phyloP scores from a whole-genome alignment of 305 asterid species.

The Plantago lanceolata region DNA sequence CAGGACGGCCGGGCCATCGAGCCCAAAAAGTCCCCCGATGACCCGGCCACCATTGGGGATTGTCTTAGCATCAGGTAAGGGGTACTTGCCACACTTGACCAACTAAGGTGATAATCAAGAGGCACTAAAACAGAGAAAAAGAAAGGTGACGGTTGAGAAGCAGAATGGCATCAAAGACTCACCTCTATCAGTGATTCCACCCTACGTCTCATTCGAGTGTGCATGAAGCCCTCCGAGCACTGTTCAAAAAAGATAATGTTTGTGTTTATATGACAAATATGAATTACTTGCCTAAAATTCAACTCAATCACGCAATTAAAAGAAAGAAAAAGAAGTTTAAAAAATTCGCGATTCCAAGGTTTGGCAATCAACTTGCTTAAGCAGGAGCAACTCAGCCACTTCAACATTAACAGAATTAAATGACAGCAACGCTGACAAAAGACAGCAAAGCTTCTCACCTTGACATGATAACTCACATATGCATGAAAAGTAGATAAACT shows the following conservation, averaged over 20 bases:
- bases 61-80: background rate
- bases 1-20: no score
- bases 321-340: background rate
- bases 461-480: constrained; percentile 90
- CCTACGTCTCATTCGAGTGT: constrained; percentile 95
- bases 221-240: constrained; percentile 98
- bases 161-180: constrained; percentile 18
- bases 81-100: background rate
- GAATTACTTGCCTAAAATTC: constrained; percentile 8
- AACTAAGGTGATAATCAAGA: background rate
- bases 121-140: background rate
- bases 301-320: constrained; percentile 15
- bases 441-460: constrained; percentile 49
- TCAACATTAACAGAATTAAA: constrained; percentile 6
- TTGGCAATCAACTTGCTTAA: background rate
- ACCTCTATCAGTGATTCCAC: constrained; percentile 93
- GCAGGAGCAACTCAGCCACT: constrained; percentile 8
- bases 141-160: background rate
- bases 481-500: constrained; percentile 90
- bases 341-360: background rate
- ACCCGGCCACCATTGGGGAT: no score
- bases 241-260: constrained; percentile 33
- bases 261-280: constrained; percentile 16
- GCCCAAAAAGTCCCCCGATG: no score
- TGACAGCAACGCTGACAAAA: constrained; percentile 1